Evolutionary conservation across 257 asterid genomes (phyloP).

Genomic region (Orobanche coerulescens): DNA sequence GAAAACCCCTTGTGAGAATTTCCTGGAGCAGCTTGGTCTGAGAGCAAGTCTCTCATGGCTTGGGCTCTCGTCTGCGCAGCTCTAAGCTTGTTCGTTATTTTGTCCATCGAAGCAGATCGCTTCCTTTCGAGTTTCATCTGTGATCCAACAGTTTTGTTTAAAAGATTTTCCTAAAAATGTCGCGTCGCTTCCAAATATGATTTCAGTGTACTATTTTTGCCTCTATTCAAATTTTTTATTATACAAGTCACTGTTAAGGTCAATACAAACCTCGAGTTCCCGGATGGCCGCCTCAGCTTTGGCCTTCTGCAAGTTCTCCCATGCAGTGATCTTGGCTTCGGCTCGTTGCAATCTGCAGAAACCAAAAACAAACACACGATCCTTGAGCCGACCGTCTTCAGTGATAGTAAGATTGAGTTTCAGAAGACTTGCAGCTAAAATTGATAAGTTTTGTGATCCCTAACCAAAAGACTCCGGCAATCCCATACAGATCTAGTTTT

Average conservation of each 20-base stretch:
- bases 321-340: slow-evolving; percentile 65
- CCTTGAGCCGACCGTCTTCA: too few species aligned
- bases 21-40: slow-evolving; percentile 27
- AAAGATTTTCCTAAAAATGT: too few species aligned
- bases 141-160: background rate
- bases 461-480: too few species aligned
- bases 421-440: too few species aligned
- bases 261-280: slow-evolving; percentile 59
- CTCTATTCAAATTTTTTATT: too few species aligned
- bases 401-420: too few species aligned
- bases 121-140: slow-evolving; percentile 78
- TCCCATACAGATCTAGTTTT: background rate
- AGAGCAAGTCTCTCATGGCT: slow-evolving; percentile 43
- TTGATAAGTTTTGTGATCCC: too few species aligned
- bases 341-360: slow-evolving; percentile 55
- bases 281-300: slow-evolving; percentile 79
- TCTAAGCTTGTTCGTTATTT: slow-evolving; percentile 50
- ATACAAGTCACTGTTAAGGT: too few species aligned
- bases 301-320: slow-evolving; percentile 93
- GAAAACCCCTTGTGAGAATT: slow-evolving; percentile 20
- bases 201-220: background rate
- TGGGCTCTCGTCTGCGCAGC: slow-evolving; percentile 49
- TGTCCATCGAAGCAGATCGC: slow-evolving; percentile 65
- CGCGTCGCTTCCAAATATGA: background rate
- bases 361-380: background rate